phyloP scores from a whole-genome alignment of 1,139 yeast genomes.

The Magnusiomyces ingens region DNA sequence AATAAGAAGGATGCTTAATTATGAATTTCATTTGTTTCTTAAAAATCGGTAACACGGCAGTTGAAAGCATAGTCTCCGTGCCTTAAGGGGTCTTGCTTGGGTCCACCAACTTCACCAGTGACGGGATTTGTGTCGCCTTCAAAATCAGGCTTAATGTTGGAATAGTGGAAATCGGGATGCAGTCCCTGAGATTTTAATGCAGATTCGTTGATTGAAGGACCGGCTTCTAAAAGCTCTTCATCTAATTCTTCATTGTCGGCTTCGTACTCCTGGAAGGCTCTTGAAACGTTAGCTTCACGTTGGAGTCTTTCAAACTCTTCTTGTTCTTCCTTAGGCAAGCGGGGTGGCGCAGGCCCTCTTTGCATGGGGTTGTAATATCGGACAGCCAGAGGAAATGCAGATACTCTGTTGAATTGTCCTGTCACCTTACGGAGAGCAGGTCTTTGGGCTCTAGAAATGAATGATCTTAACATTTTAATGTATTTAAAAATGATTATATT shows the following conservation, averaged over 20 bases:
- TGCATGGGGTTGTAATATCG: background rate
- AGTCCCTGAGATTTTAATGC: constrained; percentile 1
- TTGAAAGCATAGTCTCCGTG: constrained; percentile 94
- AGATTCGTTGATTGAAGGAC: constrained; percentile 45
- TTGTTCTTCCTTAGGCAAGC: constrained; percentile 78
- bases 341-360: constrained; percentile 69
- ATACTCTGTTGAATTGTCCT: background rate
- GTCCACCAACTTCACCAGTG: constrained; percentile 96
- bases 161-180: constrained; percentile 50
- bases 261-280: constrained; percentile 57
- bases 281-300: constrained; percentile 70
- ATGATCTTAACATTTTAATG: no score
- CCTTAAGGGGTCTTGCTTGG: constrained; percentile 94
- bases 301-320: constrained; percentile 87
- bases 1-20: background rate
- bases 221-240: constrained; percentile 34
- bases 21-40: background rate
- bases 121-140: constrained; percentile 91
- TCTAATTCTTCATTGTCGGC: constrained; percentile 32
- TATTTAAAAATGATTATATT: no score
- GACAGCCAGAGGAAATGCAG: background rate
- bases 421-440: no score
- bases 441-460: no score
- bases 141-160: constrained; percentile 84
- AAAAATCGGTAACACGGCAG: constrained; percentile 94